These are phyloP conservation scores for Dactylonectria macrodidyma DNA, from an alignment of 2,329 filamentous ascomycete genomes.

Conservation along the genomic window DNA sequence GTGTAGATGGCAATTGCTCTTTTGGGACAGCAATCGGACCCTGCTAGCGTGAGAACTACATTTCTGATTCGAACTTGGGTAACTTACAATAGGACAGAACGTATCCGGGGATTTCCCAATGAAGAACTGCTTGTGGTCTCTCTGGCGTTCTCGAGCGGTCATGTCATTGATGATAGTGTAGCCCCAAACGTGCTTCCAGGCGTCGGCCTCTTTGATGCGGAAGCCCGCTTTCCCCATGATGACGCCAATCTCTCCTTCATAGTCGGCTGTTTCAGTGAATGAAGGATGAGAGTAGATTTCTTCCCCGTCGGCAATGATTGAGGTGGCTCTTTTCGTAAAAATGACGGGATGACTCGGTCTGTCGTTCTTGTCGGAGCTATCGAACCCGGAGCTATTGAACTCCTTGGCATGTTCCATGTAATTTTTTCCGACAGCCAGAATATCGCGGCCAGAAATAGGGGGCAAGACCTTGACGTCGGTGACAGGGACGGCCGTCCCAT, in stretches of 20 bases:
- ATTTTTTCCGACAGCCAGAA: constrained; percentile 71
- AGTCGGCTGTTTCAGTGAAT: constrained; percentile 67
- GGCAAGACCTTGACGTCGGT: constrained; percentile 60
- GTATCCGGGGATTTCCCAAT: constrained; percentile 71
- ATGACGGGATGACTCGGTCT: constrained; percentile 68
- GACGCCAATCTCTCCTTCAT: constrained; percentile 70
- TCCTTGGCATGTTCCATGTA: constrained; percentile 71
- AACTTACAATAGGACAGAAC: constrained; percentile 66
- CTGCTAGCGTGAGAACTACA: constrained; percentile 37
- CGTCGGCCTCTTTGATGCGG: constrained; percentile 59
- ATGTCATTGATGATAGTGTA: constrained; percentile 71
- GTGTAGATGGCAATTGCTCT: constrained; percentile 57
- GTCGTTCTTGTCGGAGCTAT: constrained; percentile 68
- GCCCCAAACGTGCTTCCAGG: constrained; percentile 67
- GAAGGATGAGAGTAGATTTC: constrained; percentile 61
- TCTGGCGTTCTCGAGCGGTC: constrained; percentile 65
- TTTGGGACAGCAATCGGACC: constrained; percentile 67
- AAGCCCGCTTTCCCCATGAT: constrained; percentile 67
- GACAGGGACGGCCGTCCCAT: constrained; percentile 39
- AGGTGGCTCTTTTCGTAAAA: constrained; percentile 68
- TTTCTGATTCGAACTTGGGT: neutral
- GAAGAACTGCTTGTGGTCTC: constrained; percentile 73
- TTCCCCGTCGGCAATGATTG: constrained; percentile 64
- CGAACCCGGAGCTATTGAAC: constrained; percentile 69
- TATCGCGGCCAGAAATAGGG: constrained; percentile 63